Evolutionary conservation across 164 flowering plant genomes (phyloP), one percentile per base, ranked within the genome.

Genomic region (Nelumbo lutea): DNA sequence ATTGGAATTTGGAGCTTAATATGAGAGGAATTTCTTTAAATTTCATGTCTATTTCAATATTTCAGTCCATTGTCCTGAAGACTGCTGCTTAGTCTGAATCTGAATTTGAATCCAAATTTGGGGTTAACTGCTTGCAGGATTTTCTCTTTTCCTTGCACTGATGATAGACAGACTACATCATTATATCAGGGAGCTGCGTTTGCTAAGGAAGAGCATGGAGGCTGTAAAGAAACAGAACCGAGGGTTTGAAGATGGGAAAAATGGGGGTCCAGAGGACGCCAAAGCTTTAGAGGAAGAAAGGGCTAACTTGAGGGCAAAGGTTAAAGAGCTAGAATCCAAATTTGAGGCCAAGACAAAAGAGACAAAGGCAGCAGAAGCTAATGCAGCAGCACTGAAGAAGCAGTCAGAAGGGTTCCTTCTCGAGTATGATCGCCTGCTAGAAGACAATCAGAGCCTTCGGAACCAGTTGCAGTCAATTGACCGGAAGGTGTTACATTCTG

Each of bases 341-440:
- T 78, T 79, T 6, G 82, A 82, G 74, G 71, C 40, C 42, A 91
- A 80, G 79, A 64, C 70, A n/a, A 83, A 81, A 65, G 92, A 85
- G 2, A 80, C 71, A 3, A 67, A 70, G 43, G 68, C 80, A 68
- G 87, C 88, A 8, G 90, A 91, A 80, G 77, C 86, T 57, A 83
- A 80, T 77, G 79, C 83, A 39, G 68, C 76, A 65, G 97, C 92
- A 67, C 67, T 88, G 65, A 85, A 77, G 73, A 86, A 91, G 69
- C 97, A 89, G 76, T 83, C 90, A 4, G 92, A 86, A 77, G 91
- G 97, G 5, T 79, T 91, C 68, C 92, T 88, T 74, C 84, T 91
- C 43, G 94, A 91, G 74, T 91, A 86, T 68, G 90, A 86, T 63
- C 86, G 92, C 47, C 73, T 88, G 75, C 80, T 85, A 59, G 88